Conservation (phyloP, 2,329 filamentous ascomycete genomes). For the Pezicula carpinea region DNA sequence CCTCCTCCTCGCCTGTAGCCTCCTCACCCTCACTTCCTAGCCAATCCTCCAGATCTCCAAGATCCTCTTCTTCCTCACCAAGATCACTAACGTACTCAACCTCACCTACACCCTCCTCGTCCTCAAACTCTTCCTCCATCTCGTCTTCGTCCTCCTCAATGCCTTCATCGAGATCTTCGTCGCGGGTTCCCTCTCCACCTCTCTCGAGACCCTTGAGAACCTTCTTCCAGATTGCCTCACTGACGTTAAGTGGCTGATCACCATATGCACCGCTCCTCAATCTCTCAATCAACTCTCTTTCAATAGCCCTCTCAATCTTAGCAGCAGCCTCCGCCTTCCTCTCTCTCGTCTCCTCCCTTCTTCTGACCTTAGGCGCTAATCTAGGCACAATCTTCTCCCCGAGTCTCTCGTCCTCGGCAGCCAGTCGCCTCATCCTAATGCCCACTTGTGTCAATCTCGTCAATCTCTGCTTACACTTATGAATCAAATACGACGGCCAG, state of each 20-base stretch:
- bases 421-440: constrained; percentile 73
- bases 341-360: constrained; percentile 71
- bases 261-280: constrained; percentile 91
- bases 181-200: constrained; percentile 74
- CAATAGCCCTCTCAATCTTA: constrained; percentile 93
- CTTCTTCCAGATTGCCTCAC: constrained; percentile 95
- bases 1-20: constrained; percentile 43
- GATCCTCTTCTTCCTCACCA: constrained; percentile 76
- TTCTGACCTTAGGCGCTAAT: constrained; percentile 82
- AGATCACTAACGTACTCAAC: constrained; percentile 94
- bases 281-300: constrained; percentile 88
- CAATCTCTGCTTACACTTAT: constrained; percentile 95
- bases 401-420: constrained; percentile 82
- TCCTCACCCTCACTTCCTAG: constrained; percentile 61
- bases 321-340: constrained; percentile 76
- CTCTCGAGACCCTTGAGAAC: constrained; percentile 87
- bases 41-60: constrained; percentile 87
- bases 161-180: constrained; percentile 85
- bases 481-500: constrained; percentile 88
- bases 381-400: constrained; percentile 86
- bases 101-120: constrained; percentile 62
- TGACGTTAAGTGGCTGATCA: constrained; percentile 89
- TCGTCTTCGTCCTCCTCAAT: constrained; percentile 71
- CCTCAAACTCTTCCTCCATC: constrained; percentile 59
- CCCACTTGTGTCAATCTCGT: constrained; percentile 89